Conservation (phyloP, 345 rosid species). For the Excoecaria cochinchinensis region DNA sequence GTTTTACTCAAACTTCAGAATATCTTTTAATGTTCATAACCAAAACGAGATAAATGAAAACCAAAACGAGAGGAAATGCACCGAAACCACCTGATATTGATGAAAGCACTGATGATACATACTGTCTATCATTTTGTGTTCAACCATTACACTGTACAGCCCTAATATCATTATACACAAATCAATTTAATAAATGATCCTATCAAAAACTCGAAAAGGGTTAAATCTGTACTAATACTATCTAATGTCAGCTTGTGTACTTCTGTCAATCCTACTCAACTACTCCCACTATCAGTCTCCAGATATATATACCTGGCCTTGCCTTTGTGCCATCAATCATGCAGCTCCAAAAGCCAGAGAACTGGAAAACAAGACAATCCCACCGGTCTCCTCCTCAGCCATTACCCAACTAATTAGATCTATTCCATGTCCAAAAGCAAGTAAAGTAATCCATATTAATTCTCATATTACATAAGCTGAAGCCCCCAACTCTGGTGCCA, state of each 20-base stretch:
- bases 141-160: background rate
- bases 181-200: background rate
- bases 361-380: no score
- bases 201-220: background rate
- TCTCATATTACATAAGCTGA: background rate
- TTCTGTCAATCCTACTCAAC: background rate
- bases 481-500: background rate
- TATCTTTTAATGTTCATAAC: background rate
- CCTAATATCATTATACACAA: background rate
- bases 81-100: background rate
- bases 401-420: background rate
- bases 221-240: background rate
- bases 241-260: background rate
- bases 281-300: background rate
- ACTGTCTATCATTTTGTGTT: background rate
- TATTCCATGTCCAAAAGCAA: background rate
- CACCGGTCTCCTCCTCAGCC: background rate
- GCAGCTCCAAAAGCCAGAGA: slow-evolving; percentile 1
- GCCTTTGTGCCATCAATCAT: background rate
- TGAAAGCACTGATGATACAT: background rate
- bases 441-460: background rate
- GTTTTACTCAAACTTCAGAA: background rate
- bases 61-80: background rate
- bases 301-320: background rate
- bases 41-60: no score